These are phyloP conservation scores for Aspergillus haitiensis DNA, from an alignment of 495 filamentous ascomycete genomes.

Conservation along the genomic window DNA sequence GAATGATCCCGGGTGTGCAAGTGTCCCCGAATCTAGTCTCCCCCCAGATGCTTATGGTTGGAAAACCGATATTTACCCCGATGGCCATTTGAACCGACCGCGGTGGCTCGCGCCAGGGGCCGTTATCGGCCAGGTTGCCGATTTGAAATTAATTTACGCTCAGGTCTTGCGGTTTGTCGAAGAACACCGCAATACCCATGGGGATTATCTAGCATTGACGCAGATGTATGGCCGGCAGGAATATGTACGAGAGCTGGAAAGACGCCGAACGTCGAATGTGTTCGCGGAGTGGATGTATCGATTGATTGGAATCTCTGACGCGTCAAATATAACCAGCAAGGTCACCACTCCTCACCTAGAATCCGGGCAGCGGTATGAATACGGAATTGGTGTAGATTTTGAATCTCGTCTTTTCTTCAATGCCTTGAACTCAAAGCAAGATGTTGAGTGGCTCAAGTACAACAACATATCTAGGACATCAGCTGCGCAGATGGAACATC, in stretches of 20 bases:
- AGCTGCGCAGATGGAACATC: slow-evolving; percentile 40
- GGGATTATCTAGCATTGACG: slow-evolving; percentile 54
- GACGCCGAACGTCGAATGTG: slow-evolving; percentile 37
- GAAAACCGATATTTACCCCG: slow-evolving; percentile 48
- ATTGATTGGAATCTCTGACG: slow-evolving; percentile 46
- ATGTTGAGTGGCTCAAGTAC: slow-evolving; percentile 52
- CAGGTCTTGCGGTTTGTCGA: slow-evolving; percentile 46
- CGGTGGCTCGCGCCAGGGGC: slow-evolving; percentile 53
- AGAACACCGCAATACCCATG: slow-evolving; percentile 34
- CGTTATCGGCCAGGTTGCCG: slow-evolving; percentile 53
- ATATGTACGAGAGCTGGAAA: slow-evolving; percentile 53
- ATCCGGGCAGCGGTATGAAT: slow-evolving; percentile 52
- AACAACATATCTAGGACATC: slow-evolving; percentile 46
- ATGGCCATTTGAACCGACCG: slow-evolving; percentile 47
- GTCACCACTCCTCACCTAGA: slow-evolving; percentile 34
- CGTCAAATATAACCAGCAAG: slow-evolving; percentile 48
- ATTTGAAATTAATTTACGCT: slow-evolving; percentile 53
- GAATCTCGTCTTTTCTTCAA: slow-evolving; percentile 57
- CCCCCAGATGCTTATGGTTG: slow-evolving; percentile 59
- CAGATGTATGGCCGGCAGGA: slow-evolving; percentile 62
- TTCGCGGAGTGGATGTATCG: slow-evolving; percentile 49
- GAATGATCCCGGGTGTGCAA: slow-evolving; percentile 51
- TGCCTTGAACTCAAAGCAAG: slow-evolving; percentile 40
- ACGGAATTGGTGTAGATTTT: slow-evolving; percentile 59
- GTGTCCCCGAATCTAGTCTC: slow-evolving; percentile 56